Evolutionary conservation across 345 rosid genomes (phyloP).

Genomic region (Zanthoxylum bungeanum): DNA sequence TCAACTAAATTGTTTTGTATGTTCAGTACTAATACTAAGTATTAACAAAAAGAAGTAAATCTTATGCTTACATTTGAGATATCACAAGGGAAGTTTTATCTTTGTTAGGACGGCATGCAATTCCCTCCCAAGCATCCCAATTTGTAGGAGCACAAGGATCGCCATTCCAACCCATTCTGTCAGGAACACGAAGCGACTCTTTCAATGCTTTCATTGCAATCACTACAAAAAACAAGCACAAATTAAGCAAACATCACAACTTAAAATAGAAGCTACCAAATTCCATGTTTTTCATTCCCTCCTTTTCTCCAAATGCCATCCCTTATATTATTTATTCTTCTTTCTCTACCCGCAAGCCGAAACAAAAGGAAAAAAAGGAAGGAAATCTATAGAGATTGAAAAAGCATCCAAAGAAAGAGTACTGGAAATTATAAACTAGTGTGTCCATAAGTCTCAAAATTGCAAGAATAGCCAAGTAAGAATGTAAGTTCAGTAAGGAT

Average conservation of each 20-base stretch:
- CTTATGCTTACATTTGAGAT: conserved; percentile 88
- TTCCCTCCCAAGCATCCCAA: conserved; percentile 99
- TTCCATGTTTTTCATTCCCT: background rate
- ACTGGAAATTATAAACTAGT: background rate
- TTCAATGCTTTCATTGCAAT: conserved; percentile 89
- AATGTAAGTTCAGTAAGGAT: background rate
- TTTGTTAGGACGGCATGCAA: conserved; percentile 65
- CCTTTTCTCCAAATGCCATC: background rate
- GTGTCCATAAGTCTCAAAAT: background rate
- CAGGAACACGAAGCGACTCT: conserved; percentile 82
- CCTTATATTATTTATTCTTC: background rate
- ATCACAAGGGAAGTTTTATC: conserved; percentile 68
- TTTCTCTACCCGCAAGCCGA: background rate
- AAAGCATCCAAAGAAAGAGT: too few relatives aligned
- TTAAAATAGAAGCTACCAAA: conserved; percentile 6
- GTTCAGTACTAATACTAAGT: background rate
- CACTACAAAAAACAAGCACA: conserved; percentile 39
- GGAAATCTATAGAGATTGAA: background rate
- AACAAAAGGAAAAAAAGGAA: background rate
- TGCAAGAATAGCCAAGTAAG: background rate
- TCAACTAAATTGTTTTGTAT: too few relatives aligned
- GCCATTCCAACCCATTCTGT: conserved; percentile 99
- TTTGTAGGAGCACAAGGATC: conserved; percentile 98
- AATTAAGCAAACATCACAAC: background rate
- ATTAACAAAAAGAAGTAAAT: conserved; percentile 1